Conservation (phyloP, 2,329 filamentous ascomycete species). For the Rhynchosporium agropyri region DNA sequence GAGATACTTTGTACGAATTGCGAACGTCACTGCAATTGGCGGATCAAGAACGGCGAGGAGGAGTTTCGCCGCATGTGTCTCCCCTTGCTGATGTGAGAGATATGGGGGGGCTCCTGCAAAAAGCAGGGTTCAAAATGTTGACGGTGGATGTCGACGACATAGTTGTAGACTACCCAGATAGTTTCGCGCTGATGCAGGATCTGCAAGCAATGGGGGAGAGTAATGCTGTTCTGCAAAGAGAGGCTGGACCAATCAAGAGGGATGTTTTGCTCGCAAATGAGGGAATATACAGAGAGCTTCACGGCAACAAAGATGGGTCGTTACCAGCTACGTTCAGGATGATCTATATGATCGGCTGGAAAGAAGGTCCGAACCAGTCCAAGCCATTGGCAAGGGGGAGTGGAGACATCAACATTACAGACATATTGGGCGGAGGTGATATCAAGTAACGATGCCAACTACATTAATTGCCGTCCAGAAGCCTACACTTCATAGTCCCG, state of each 20-base stretch:
- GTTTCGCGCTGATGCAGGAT: conserved; percentile 89
- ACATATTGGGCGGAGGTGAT: conserved; percentile 59
- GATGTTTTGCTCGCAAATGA: conserved; percentile 88
- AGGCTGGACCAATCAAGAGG: conserved; percentile 74
- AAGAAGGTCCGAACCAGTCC: conserved; percentile 76
- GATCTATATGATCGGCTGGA: conserved; percentile 99
- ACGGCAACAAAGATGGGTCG: conserved; percentile 76
- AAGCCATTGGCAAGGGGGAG: conserved; percentile 82
- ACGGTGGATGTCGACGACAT: conserved; percentile 98
- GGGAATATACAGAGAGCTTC: conserved; percentile 83
- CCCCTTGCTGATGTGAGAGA: conserved; percentile 91
- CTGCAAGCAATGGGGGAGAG: conserved; percentile 95
- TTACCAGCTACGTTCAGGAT: conserved; percentile 91
- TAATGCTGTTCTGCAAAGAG: conserved; percentile 84
- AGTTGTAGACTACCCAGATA: conserved; percentile 89
- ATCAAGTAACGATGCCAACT: conserved; percentile 30
- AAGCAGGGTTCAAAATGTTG: conserved; percentile 90
- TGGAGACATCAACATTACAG: conserved; percentile 85
- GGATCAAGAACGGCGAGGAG: conserved; percentile 87
- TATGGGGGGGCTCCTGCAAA: conserved; percentile 82
- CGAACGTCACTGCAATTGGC: conserved; percentile 92
- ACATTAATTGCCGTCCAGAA: neutral
- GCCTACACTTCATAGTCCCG: neutral
- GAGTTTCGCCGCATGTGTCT: conserved; percentile 86
- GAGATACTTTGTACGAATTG: conserved; percentile 90